A percentile compares a stretch with the other conserved stretches of the same genome.
phyloP scores from a whole-genome alignment of 441 rosid species.

The Populus hybrid region DNA sequence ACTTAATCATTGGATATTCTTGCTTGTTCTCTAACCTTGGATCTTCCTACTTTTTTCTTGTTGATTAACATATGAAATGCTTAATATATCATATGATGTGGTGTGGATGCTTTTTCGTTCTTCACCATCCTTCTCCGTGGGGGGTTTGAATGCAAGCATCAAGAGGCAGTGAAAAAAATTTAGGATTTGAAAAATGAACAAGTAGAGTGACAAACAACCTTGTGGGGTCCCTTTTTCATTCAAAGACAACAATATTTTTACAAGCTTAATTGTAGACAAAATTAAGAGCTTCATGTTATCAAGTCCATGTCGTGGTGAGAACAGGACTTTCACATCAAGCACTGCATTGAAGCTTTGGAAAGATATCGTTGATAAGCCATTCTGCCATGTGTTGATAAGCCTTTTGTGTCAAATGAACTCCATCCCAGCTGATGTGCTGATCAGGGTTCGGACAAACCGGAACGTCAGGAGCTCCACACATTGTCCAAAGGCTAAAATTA shows the following conservation, averaged over 20 bases:
- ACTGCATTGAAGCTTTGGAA: neutral
- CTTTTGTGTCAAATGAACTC: neutral
- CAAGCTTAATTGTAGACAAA: no score
- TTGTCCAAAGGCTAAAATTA: neutral
- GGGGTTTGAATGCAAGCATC: no score
- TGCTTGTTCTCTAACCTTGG: no score
- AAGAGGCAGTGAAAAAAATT: neutral
- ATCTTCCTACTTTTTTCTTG: no score
- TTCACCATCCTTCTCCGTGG: neutral
- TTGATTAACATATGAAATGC: neutral
- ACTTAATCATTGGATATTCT: no score
- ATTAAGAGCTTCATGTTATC: no score
- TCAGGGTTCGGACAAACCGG: neutral
- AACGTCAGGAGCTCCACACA: neutral
- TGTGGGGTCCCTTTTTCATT: neutral
- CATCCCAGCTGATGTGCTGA: neutral
- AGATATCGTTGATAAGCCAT: neutral
- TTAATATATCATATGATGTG: neutral
- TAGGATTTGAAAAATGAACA: neutral
- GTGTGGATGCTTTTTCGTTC: neutral
- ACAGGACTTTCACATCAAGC: neutral
- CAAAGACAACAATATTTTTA: no score
- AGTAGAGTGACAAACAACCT: neutral
- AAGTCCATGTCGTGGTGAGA: no score
- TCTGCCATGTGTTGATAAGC: neutral